A percentile compares a stretch with the other conserved stretches of the same genome.
phyloP scores from a whole-genome alignment of 2,329 filamentous ascomycete species.

The Alternaria triticina region DNA sequence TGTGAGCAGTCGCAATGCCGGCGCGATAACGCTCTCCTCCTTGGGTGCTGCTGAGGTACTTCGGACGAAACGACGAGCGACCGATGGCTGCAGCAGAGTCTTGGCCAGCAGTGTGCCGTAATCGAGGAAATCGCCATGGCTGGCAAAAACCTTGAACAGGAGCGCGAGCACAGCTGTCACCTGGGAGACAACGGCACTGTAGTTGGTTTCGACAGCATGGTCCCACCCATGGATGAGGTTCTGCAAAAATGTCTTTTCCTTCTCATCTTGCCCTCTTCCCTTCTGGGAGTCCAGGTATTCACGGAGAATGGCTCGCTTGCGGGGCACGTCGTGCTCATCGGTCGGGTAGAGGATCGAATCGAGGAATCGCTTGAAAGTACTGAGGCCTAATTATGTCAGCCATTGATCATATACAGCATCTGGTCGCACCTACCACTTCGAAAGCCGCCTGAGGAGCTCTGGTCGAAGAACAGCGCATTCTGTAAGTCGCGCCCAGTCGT shows the following conservation, averaged over 20 bases:
- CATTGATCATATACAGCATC: not conserved
- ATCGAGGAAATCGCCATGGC: constrained; percentile 73
- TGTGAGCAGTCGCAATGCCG: constrained; percentile 81
- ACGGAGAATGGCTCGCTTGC: constrained; percentile 65
- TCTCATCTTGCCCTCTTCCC: constrained; percentile 57
- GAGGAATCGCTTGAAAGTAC: constrained; percentile 74
- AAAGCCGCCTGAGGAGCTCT: constrained; percentile 38
- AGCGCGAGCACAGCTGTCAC: constrained; percentile 82
- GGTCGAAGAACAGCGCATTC: constrained; percentile 46
- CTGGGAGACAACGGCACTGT: constrained; percentile 80
- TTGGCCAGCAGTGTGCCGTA: constrained; percentile 81
- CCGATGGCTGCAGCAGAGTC: constrained; percentile 78
- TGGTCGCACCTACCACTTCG: constrained; percentile 32
- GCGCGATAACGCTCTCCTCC: constrained; percentile 88
- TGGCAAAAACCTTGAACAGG: constrained; percentile 78
- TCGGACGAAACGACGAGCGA: constrained; percentile 79
- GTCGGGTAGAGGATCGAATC: constrained; percentile 66
- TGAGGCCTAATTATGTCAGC: constrained; percentile 59
- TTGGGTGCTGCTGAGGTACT: constrained; percentile 80
- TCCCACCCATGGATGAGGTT: constrained; percentile 90
- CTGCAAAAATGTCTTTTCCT: constrained; percentile 69
- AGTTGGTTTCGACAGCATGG: constrained; percentile 78
- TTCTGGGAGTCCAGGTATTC: constrained; percentile 72
- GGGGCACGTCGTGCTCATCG: constrained; percentile 56
- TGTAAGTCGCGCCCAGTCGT: constrained; percentile 45